Base-by-base conservation (phyloP, 2,329 filamentous ascomycete genomes). In the Fusarium tanahbumbuense region DNA sequence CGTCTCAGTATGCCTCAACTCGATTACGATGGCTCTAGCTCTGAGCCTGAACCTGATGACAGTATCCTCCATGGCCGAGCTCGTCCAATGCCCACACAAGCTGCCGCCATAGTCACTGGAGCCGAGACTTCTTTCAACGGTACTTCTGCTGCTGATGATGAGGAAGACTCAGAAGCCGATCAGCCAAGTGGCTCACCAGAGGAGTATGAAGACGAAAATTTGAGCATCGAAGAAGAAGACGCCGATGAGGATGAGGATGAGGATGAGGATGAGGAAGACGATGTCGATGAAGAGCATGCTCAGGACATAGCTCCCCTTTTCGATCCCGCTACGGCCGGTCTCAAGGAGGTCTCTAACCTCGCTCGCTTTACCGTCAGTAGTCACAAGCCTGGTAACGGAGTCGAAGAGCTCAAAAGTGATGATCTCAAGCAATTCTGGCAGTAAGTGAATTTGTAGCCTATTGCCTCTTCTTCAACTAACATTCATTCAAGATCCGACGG, bases 291-390 rank as follows among this genome's bases (percentile, higher is more conserved):
- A 13, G 82, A 81, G 2, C 54, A 68, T 23, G 61, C 20, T 23
- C 59, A 57, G 8, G 68, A 71, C 5, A 77, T 75, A 20, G 70
- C 76, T 7, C 75, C 78, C 1, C 87, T 90, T 55, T 84, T 89
- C 59, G 82, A 88, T 16, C 81, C 84, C 20, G 84, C 84, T 20
- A 77, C 85, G 13, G 85, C 78, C 60, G 80, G 90, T 45, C 83
- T 95, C 67, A 94, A 94, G 78, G 93, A 96, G 77, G 95, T 96
- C 77, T 93, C 91, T 73, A 94, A 93, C 67, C 85, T 96, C 22
- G 93, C 92, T 32, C 92, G 90, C 70, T 95, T 93, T 84, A 94
- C 92, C 13, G 92, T 95, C 72, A 93, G 91, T 77, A 93, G 89
- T 75, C 90, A 90, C 76, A 96, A 96, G 80, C 92, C 92, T 2